Base-by-base conservation (phyloP, 192 early-diverging fungal genomes). In the Glomus cerebriforme region DNA sequence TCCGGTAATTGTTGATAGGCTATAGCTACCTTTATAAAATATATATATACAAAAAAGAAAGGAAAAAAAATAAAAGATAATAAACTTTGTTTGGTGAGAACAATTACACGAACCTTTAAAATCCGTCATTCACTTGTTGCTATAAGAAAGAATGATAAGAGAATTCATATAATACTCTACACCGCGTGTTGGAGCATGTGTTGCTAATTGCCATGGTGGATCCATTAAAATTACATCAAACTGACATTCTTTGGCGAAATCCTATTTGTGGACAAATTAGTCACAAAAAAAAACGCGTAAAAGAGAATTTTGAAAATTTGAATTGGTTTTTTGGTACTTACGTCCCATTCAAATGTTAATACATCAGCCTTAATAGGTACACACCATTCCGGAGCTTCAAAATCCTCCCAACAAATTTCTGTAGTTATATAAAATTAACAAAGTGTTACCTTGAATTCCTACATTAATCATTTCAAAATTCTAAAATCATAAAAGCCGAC, bases 181-280 rank as follows among this genome's bases (percentile, higher is more conserved):
- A 81, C 95, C 97, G 67, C 97, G 91, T 0, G 97, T 97, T 8
- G 97, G 97, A 0, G 94, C 93, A 80, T 96, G 92, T 17, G 95
- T 94, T 31, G 97, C 95, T 19, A 98, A 90, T 87, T 97, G 97
- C 97, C 97, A 98, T 82, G 97, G 96, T 64, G 97, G 97, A 86
- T 98, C 97, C 88, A 96, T 96, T 59, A 94, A 79, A 74, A 98
- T 95, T 45, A 94, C 94, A 82, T 97, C 96, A 76, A 98, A 98
- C 83, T 97, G 97, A 79, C 92, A 92, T 37, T 90, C 93, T 37
- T 77, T 75, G 7, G 93, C 95, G 32, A 98, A 87, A 78, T 82
- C 86, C 89, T 93, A 77, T 32, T 60, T 37, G 15, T 15, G 1
- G 34, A 37, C 45, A 78, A 24, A 67, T 27, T 70, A 35, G 62